Conservation (phyloP, 768 basidiomycete genomes). For the Saitozyma podzolica region DNA sequence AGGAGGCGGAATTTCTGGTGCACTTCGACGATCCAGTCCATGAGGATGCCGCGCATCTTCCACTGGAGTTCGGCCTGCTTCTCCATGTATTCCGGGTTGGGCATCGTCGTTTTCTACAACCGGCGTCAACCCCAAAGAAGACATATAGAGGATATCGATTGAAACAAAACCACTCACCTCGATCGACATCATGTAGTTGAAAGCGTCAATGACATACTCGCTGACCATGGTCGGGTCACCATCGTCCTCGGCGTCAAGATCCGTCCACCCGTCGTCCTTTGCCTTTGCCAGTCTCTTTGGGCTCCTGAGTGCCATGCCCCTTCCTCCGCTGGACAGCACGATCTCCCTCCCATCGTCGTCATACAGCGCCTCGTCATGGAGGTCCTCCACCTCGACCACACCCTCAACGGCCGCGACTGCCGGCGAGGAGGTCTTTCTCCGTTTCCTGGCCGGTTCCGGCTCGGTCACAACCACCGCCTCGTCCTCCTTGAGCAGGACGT, state of each 20-base stretch:
- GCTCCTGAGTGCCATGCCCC: constrained; percentile 19
- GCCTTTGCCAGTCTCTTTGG: constrained; percentile 19
- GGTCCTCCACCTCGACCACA: constrained; percentile 62
- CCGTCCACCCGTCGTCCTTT: constrained; percentile 73
- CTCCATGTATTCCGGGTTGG: constrained; percentile 81
- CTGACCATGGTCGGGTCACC: constrained; percentile 97
- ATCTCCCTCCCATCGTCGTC: constrained; percentile 56
- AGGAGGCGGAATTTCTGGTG: constrained; percentile 81
- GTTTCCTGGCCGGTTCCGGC: constrained; percentile 32
- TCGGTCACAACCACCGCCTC: constrained; percentile 7
- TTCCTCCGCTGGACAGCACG: constrained; percentile 33
- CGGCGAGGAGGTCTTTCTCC: constrained; percentile 39
- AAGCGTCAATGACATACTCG: constrained; percentile 93
- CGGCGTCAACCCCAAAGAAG: neutral
- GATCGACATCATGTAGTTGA: constrained; percentile 79
- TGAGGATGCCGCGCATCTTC: constrained; percentile 83
- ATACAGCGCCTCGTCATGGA: constrained; percentile 61
- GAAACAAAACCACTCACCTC: constrained; percentile 63
- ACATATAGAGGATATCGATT: neutral
- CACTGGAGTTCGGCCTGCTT: constrained; percentile 77
- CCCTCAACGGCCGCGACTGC: constrained; percentile 7
- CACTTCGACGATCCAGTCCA: constrained; percentile 92
- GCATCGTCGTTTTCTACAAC: constrained; percentile 61
- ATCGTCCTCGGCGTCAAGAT: constrained; percentile 84
- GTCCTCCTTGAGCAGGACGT: constrained; percentile 12